phyloP scores from a whole-genome alignment of 1,284 basidiomycete genomes.

The Phellinidium pouzarii region DNA sequence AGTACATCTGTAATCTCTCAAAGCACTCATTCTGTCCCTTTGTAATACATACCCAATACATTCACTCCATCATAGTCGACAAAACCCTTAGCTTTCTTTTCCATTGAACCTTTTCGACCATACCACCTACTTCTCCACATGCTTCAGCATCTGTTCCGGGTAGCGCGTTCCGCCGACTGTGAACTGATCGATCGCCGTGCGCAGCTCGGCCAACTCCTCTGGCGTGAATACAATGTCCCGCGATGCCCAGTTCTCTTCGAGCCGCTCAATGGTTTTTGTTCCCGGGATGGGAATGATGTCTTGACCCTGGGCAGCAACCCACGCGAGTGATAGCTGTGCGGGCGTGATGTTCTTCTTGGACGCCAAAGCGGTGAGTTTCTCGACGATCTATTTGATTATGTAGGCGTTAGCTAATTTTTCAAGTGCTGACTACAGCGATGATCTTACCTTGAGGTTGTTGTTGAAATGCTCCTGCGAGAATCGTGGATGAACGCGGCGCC shows the following conservation, averaged over 20 bases:
- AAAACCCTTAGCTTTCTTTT: neutral
- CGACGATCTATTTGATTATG: conserved; percentile 25
- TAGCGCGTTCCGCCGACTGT: conserved; percentile 8
- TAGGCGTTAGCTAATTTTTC: neutral
- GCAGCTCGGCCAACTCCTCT: conserved; percentile 27
- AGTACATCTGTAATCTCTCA: neutral
- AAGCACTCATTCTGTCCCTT: neutral
- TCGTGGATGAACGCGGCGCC: conserved; percentile 19
- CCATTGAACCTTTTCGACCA: neutral
- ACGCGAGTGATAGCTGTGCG: conserved; percentile 37
- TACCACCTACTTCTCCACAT: conserved; percentile 2
- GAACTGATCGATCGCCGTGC: conserved; percentile 23
- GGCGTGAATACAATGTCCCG: conserved; percentile 24
- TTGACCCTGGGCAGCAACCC: conserved; percentile 30
- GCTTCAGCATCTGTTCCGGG: conserved; percentile 8
- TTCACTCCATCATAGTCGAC: neutral
- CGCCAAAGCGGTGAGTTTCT: conserved; percentile 27
- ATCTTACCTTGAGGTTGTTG: conserved; percentile 27
- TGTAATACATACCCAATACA: neutral
- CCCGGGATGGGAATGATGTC: conserved; percentile 33
- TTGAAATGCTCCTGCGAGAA: conserved; percentile 29
- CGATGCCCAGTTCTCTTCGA: conserved; percentile 32
- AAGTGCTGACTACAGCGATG: no score
- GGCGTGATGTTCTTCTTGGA: conserved; percentile 28
- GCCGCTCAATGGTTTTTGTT: conserved; percentile 18